Conservation (phyloP, 208 protist species). For the Acanthamoeba sp. region DNA sequence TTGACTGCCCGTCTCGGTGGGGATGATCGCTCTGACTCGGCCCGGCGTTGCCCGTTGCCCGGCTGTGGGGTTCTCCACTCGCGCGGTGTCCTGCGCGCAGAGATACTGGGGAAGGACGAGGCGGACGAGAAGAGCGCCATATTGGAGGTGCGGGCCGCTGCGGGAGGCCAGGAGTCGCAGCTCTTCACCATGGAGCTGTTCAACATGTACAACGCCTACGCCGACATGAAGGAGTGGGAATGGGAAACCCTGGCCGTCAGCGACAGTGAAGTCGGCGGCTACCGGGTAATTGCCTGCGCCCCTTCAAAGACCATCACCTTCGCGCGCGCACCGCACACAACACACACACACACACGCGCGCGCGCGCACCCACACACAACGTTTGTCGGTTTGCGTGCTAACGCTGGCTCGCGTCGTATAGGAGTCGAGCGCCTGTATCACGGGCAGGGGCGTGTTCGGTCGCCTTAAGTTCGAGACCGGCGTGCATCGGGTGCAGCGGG, state of each 20-base stretch:
- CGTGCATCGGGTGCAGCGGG: slow-evolving; percentile 91
- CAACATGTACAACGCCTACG: slow-evolving; percentile 85
- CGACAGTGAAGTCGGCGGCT: slow-evolving; percentile 77
- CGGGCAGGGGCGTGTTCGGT: slow-evolving; percentile 86
- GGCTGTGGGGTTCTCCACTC: no score
- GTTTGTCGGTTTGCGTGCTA: neutral
- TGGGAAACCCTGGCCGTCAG: slow-evolving; percentile 78
- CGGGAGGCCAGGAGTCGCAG: slow-evolving; percentile 83
- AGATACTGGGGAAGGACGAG: slow-evolving; percentile 71
- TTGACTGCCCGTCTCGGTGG: neutral
- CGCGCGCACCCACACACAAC: no score
- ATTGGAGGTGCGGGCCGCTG: slow-evolving; percentile 76
- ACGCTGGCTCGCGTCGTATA: neutral
- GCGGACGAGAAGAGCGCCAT: slow-evolving; percentile 78
- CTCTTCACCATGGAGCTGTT: slow-evolving; percentile 85
- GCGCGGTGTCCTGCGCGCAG: neutral
- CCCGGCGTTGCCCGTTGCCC: no score
- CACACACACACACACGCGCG: no score
- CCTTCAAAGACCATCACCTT: neutral
- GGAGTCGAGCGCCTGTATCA: slow-evolving; percentile 80
- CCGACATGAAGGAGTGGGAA: slow-evolving; percentile 76
- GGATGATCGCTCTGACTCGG: neutral
- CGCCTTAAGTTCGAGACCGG: slow-evolving; percentile 88
- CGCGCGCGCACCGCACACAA: no score
- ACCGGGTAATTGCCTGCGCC: slow-evolving; percentile 23